Conservation (phyloP, 352 stramenopile genomes). For the Discostella stelligera region DNA sequence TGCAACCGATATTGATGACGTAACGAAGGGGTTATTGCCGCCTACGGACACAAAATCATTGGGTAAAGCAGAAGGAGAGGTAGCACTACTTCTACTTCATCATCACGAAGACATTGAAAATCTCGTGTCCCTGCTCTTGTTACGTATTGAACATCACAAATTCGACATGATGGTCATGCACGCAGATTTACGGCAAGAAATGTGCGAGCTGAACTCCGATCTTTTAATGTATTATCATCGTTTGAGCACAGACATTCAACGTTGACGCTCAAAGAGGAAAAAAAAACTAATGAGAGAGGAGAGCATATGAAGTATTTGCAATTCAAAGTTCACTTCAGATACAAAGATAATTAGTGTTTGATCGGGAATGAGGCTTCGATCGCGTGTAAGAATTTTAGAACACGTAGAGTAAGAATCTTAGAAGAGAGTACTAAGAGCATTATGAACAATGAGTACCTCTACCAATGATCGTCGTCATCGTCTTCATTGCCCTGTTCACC, state of each 20-base stretch:
- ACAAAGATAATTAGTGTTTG: too few species aligned
- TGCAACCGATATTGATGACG: too few species aligned
- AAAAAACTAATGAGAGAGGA: too few species aligned
- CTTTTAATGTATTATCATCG: neutral
- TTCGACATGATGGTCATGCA: neutral
- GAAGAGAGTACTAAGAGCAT: neutral
- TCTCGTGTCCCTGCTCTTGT: neutral
- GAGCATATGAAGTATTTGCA: too few species aligned
- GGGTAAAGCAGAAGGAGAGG: neutral
- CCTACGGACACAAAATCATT: too few species aligned
- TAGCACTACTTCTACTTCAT: neutral
- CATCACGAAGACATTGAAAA: neutral
- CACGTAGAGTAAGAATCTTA: too few species aligned
- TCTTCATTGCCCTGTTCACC: slow-evolving; percentile 32
- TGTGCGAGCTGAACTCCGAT: neutral
- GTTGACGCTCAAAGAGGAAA: too few species aligned
- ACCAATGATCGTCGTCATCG: slow-evolving; percentile 24
- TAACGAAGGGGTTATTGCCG: too few species aligned
- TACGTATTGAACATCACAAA: neutral
- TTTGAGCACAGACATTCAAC: too few species aligned
- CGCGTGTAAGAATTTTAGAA: too few species aligned
- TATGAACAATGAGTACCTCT: neutral
- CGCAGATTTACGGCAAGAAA: neutral
- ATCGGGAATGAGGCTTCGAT: neutral
- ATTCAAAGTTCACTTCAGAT: too few species aligned